Evolutionary conservation across 139 green algal genomes (phyloP), one percentile per base, ranked within the genome.

Genomic region (Volvox reticuliferus): DNA sequence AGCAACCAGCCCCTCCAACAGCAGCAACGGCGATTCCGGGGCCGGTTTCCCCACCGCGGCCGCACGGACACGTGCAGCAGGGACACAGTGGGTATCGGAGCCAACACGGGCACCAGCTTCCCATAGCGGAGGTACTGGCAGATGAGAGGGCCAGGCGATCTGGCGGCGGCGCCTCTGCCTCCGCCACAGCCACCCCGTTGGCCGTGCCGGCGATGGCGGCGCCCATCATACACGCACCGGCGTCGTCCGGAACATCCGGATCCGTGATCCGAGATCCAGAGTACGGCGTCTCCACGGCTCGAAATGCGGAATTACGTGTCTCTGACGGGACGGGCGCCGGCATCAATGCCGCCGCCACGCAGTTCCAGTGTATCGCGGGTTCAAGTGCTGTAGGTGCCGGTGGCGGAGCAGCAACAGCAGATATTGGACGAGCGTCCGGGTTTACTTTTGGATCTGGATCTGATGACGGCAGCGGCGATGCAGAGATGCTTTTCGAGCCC

Each of bases 401-500:
- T 55, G 5, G 44, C 44, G 44, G 44, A 55, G 44, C 44, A 55
- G 9, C 5, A 5, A 55, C 44, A 55, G 9, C 44, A 9, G 44
- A 55, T 55, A 55, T 55, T 55, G 44, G 44, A 16, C 24, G 6
- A 12, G 65, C 21, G 20, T 35, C 71, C 2, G 71, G 21, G 2
- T 79, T 79, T 12, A 20, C 32, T 33, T 79, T 33, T 35, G 71
- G 71, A 21, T 35, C 22, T 33, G 71, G 75, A 55, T 81, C 50
- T 17, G 35, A 69, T 21, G 83, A 78, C 35, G 35, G 3, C 67
- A 62, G 18, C 0, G 83, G 55, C 2, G 63, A 79, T 12, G 67
- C 35, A 13, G 32, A 82, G 37, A 35, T 71, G 83, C 83, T 89
- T n/a, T 19, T 71, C 6, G 85, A 89, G 26, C 69, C 85, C 19